phyloP scores from a whole-genome alignment of 495 filamentous ascomycete species.

The Penicillium flavigenum region DNA sequence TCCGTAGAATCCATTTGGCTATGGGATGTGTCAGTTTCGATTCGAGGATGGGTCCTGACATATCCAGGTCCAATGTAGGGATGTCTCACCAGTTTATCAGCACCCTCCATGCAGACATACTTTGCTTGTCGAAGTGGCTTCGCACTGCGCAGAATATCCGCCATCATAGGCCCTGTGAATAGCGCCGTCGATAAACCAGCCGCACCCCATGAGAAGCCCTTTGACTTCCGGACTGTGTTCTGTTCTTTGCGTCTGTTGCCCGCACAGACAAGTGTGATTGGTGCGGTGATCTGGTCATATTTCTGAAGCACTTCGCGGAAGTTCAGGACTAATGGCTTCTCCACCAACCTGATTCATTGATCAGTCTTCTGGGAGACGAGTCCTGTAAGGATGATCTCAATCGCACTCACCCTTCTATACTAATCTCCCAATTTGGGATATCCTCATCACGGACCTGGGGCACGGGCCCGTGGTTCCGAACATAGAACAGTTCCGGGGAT shows the following conservation, averaged over 20 bases:
- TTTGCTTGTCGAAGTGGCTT: slow-evolving; percentile 68
- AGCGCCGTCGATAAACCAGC: slow-evolving; percentile 87
- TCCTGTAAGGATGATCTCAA: neutral
- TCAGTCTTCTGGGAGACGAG: slow-evolving; percentile 10
- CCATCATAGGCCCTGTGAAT: slow-evolving; percentile 81
- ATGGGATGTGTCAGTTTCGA: slow-evolving; percentile 9
- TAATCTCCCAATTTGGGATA: slow-evolving; percentile 79
- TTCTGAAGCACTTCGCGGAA: slow-evolving; percentile 72
- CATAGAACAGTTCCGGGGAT: slow-evolving; percentile 89
- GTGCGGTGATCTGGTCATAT: slow-evolving; percentile 82
- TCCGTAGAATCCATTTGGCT: slow-evolving; percentile 89
- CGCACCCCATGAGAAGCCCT: slow-evolving; percentile 95
- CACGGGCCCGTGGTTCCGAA: slow-evolving; percentile 91
- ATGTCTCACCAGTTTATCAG: slow-evolving; percentile 67
- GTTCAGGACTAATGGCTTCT: slow-evolving; percentile 70
- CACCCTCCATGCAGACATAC: slow-evolving; percentile 93
- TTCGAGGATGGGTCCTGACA: neutral
- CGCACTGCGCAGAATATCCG: slow-evolving; percentile 68
- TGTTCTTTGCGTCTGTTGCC: slow-evolving; percentile 95
- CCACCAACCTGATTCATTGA: slow-evolving; percentile 56
- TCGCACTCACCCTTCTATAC: slow-evolving; percentile 69
- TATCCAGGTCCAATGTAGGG: neutral
- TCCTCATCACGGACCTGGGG: slow-evolving; percentile 72
- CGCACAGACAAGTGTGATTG: slow-evolving; percentile 89
- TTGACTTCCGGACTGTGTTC: slow-evolving; percentile 86